These are phyloP conservation scores for Colletotrichum theobromicola DNA, from an alignment of 2,329 filamentous ascomycete genomes.

Conservation along the genomic window DNA sequence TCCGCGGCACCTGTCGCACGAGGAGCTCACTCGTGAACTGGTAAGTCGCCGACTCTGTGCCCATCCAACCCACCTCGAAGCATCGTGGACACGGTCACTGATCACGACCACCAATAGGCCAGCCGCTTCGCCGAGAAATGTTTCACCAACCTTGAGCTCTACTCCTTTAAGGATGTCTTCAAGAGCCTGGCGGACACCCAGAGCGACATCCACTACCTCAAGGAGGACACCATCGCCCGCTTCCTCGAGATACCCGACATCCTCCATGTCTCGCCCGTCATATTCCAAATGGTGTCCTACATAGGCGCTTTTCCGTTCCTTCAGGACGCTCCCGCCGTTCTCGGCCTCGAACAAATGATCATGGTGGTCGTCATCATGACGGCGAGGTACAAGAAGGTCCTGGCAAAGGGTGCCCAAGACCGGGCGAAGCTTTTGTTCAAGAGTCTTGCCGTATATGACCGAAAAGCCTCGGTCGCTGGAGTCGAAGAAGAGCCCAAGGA, in stretches of 20 bases:
- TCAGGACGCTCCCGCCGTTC: constrained; percentile 70
- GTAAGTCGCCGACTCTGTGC: constrained; percentile 37
- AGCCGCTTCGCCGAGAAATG: constrained; percentile 71
- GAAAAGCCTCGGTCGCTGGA: constrained; percentile 47
- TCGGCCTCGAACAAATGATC: constrained; percentile 73
- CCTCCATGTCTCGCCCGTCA: constrained; percentile 67
- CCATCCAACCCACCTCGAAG: neutral
- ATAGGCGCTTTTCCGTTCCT: constrained; percentile 78
- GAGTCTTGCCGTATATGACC: constrained; percentile 75
- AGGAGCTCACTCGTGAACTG: constrained; percentile 56
- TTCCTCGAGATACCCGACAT: constrained; percentile 78
- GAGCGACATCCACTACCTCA: constrained; percentile 67
- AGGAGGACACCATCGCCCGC: constrained; percentile 71
- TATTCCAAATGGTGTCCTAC: constrained; percentile 76
- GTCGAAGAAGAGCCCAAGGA: neutral
- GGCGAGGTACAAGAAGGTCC: constrained; percentile 68
- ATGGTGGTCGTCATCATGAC: constrained; percentile 78
- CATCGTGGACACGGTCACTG: neutral
- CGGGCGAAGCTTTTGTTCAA: constrained; percentile 71
- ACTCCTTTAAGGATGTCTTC: constrained; percentile 78
- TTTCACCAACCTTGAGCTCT: constrained; percentile 74
- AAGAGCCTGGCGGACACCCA: constrained; percentile 70
- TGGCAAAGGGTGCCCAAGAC: constrained; percentile 62
- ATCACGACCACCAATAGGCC: constrained; percentile 47
- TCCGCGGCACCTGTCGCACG: constrained; percentile 50